Conservation (phyloP, 345 rosid species). For the Jatropha curcas region DNA sequence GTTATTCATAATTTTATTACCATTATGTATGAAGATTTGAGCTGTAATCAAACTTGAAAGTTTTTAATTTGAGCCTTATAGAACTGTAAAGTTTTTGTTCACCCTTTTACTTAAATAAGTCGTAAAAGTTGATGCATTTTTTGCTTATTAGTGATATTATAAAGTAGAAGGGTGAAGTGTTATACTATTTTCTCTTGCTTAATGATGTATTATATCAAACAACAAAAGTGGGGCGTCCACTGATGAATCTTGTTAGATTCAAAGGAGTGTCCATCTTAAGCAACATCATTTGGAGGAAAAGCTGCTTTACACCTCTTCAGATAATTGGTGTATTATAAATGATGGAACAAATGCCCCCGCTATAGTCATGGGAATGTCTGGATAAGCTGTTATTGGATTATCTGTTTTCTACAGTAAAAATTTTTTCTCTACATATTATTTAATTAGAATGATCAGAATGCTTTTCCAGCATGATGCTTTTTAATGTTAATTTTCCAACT, state of each 20-base stretch:
- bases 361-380: conserved; percentile 90
- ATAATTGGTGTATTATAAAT: conserved; percentile 80
- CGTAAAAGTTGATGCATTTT: background rate
- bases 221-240: conserved; percentile 42
- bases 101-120: too few species aligned
- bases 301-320: conserved; percentile 60
- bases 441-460: background rate
- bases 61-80: too few species aligned
- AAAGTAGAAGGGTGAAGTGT: conserved; percentile 6
- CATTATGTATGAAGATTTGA: too few species aligned
- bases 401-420: background rate
- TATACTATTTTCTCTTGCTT: background rate
- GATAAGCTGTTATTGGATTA: conserved; percentile 40
- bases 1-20: too few species aligned
- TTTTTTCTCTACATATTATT: background rate
- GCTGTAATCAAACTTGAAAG: too few species aligned
- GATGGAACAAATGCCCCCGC: conserved; percentile 71
- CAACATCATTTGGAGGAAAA: conserved; percentile 70
- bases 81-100: background rate
- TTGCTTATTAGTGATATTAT: background rate
- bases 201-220: conserved; percentile 12
- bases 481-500: background rate
- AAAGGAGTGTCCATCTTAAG: conserved; percentile 55
- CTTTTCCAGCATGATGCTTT: conserved; percentile 1
- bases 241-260: conserved; percentile 61